Evolutionary conservation across 192 early-diverging fungal species (phyloP).

Genomic region (Ambispora gerdemannii): DNA sequence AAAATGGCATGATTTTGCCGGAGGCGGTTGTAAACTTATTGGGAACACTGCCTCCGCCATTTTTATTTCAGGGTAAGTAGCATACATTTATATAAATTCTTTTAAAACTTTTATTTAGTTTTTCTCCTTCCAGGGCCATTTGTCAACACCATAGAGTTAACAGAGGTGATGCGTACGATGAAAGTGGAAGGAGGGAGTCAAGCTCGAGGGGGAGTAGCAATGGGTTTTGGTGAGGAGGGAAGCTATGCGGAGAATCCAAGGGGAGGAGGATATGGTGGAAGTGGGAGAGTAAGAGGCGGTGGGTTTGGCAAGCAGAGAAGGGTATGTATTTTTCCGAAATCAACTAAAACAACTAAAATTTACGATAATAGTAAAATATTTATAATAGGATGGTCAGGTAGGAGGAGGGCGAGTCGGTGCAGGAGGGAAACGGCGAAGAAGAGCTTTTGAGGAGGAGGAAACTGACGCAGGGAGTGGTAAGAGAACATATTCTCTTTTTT

Average conservation of each 20-base stretch:
- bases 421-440: slow-evolving; percentile 3
- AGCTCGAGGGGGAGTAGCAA: neutral
- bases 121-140: neutral
- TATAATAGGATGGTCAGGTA: neutral
- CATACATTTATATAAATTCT: too few species aligned
- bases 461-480: neutral
- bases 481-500: neutral
- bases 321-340: neutral
- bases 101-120: neutral
- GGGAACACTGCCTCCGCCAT: slow-evolving; percentile 36
- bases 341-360: neutral
- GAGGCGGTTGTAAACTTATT: slow-evolving; percentile 39
- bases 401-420: too few species aligned
- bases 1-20: slow-evolving; percentile 29
- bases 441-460: slow-evolving; percentile 14
- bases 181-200: neutral
- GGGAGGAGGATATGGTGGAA: neutral
- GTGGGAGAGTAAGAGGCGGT: neutral
- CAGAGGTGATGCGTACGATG: neutral
- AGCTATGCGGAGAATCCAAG: slow-evolving; percentile 12
- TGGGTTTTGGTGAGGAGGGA: neutral
- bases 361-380: neutral
- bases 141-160: slow-evolving; percentile 10
- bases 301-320: slow-evolving; percentile 17
- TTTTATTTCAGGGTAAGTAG: slow-evolving; percentile 32